Evolutionary conservation across 139 green algal genomes (phyloP).

Genomic region (Diplosphaera chodatii): DNA sequence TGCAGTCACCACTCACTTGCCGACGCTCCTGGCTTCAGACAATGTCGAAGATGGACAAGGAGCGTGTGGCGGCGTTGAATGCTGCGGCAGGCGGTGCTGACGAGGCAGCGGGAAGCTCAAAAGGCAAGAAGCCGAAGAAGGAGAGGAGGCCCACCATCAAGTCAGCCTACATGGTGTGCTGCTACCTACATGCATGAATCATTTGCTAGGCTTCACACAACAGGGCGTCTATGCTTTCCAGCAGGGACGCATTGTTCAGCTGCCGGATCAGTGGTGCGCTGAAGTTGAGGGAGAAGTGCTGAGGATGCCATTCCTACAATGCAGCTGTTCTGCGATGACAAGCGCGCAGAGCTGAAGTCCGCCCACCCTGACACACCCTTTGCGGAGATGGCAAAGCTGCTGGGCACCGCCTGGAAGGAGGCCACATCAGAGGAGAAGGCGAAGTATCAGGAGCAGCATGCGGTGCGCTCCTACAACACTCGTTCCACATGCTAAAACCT

Average conservation of each 20-base stretch:
- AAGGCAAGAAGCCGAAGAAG: constrained; percentile 4
- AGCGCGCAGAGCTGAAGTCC: constrained; percentile 11
- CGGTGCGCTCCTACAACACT: constrained; percentile 2
- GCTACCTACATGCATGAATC: not conserved
- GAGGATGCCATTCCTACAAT: not conserved
- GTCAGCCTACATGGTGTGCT: constrained; percentile 10
- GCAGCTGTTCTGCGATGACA: constrained; percentile 34
- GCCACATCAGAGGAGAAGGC: constrained; percentile 17
- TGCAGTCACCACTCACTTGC: not conserved
- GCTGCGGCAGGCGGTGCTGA: not conserved
- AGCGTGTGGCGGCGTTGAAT: constrained; percentile 3
- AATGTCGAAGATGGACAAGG: constrained; percentile 13
- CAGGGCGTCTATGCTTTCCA: too few relatives aligned
- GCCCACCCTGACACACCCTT: constrained; percentile 15
- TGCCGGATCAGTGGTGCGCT: too few relatives aligned
- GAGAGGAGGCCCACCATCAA: constrained; percentile 5
- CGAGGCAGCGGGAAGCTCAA: not conserved
- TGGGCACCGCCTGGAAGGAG: constrained; percentile 20
- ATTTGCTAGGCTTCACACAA: too few relatives aligned
- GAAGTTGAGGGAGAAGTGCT: not conserved
- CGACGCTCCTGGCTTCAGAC: not conserved
- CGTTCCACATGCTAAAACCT: too few relatives aligned
- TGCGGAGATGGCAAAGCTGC: constrained; percentile 12
- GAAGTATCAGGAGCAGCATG: constrained; percentile 1
- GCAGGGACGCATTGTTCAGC: too few relatives aligned